Evolutionary conservation across 805 yeast species (phyloP), one percentile per base, ranked within the genome.

Genomic region (Wickerhamiella bombiphila): DNA sequence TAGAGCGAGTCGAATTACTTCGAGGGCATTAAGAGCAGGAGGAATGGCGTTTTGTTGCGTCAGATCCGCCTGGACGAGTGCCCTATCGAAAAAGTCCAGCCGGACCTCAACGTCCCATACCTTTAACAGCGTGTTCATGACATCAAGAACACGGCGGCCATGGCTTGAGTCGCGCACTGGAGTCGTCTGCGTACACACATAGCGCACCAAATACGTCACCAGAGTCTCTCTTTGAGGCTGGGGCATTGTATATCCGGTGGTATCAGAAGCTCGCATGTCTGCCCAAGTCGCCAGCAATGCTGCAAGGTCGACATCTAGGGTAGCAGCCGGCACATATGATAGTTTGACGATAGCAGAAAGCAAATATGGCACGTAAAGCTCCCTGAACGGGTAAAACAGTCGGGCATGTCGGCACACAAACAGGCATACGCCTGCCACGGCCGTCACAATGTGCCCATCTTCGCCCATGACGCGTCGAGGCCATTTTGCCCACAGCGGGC

Each of bases 91-190:
- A 57, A 81, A 85, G 1, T 77, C 70, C 24, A 91, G 64, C 49
- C 82, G 82, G 15, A 91, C 85, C n/a, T 76, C 70, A 47, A 83
- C 94, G 0, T 82, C 68, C 97, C 97, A 88, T 3, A 80, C 74
- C 7, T 82, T 74, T 39, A 86, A 61, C 11, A 88, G 63, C 37
- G 74, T 76, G 38, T 80, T 76, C 34, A 91, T 61, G 8, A 85
- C 75, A n/a, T 73, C 74, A 36, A 91, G 58, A 0, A 94, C 91
- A 34, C 82, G 71, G 41, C 76, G 76, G 11, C 94, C 93, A 3
- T 83, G 59, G 39, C 80, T 85, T 48, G 75, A 75, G 44, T 85
- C 94, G 0, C 91, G 72, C 0, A 88, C 85, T 2, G 35, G 15
- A 2, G 38, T 25, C 3, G 44, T 81, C 39, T 83, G 76, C 29